Percentiles rank a stretch among this genome's conserved stretches.
These are phyloP conservation scores for Prototheca cutis DNA, from an alignment of 163 green algal genomes.

Conservation along the genomic window DNA sequence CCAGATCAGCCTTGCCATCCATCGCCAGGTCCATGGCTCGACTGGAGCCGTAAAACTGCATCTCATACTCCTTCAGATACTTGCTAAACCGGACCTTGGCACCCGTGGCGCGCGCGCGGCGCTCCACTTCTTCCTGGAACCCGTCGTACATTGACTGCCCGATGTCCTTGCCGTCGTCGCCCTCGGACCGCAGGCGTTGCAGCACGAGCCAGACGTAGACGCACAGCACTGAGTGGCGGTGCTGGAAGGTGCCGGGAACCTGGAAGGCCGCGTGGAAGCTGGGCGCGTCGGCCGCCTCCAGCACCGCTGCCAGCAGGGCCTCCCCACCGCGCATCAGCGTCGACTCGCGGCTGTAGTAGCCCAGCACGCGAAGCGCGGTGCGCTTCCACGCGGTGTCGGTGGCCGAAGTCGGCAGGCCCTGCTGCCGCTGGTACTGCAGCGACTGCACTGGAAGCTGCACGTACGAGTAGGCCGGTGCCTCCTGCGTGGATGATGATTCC, in stretches of 20 bases:
- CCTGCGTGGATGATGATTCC: no score
- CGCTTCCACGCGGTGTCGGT: slow-evolving; percentile 2
- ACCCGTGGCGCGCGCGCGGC: slow-evolving; percentile 36
- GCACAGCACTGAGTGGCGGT: slow-evolving; percentile 39
- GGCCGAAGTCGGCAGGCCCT: slow-evolving; percentile 9
- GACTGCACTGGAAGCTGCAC: not conserved
- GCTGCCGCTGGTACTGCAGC: slow-evolving; percentile 12
- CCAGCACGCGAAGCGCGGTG: slow-evolving; percentile 28
- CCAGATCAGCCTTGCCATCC: slow-evolving; percentile 9
- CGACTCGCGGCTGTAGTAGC: slow-evolving; percentile 45
- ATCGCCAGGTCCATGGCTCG: slow-evolving; percentile 50
- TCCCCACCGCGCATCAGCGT: slow-evolving; percentile 17
- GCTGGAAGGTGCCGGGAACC: slow-evolving; percentile 37
- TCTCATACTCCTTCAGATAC: slow-evolving; percentile 57
- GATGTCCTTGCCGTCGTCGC: slow-evolving; percentile 40
- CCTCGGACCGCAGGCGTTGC: slow-evolving; percentile 42
- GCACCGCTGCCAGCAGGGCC: slow-evolving; percentile 16
- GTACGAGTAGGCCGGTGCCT: no score
- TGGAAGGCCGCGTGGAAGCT: slow-evolving; percentile 20
- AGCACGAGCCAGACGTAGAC: slow-evolving; percentile 68
- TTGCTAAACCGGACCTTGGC: slow-evolving; percentile 51
- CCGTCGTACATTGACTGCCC: slow-evolving; percentile 55
- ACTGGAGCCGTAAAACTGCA: slow-evolving; percentile 60
- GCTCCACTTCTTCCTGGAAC: slow-evolving; percentile 62
- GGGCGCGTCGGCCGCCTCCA: slow-evolving; percentile 17